Conservation (phyloP, 169 alveolate genomes). For the Cyclospora cayetanensis region DNA sequence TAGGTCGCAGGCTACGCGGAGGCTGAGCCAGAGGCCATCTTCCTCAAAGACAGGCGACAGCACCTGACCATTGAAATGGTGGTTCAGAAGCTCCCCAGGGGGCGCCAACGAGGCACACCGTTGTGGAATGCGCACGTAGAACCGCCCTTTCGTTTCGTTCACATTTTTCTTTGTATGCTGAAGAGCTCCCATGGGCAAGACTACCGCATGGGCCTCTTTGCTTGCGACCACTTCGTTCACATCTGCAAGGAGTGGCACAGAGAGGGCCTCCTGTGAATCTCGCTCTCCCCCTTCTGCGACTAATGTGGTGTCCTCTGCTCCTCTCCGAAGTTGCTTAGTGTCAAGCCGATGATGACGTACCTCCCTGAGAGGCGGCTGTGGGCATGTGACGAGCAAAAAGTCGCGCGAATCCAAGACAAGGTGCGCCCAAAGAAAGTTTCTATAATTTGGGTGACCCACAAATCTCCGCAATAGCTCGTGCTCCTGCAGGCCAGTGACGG, state of each 20-base stretch:
- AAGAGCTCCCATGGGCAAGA: background rate
- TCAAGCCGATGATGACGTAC: background rate
- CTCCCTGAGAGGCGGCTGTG: background rate
- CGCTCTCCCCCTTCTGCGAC: background rate
- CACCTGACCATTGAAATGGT: conserved; percentile 62
- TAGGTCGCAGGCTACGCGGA: conserved; percentile 41
- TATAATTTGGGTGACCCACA: background rate
- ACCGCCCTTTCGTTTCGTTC: background rate
- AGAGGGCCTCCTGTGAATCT: background rate
- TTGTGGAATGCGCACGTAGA: conserved; percentile 28
- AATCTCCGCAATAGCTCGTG: background rate
- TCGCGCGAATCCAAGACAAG: conserved; percentile 12
- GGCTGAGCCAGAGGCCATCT: background rate
- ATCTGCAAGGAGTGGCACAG: conserved; percentile 26
- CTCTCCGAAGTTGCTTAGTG: too few relatives aligned
- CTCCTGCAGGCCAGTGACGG: background rate
- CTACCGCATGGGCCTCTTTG: background rate
- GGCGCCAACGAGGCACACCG: conserved; percentile 52
- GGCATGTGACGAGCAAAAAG: background rate
- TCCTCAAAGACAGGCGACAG: conserved; percentile 45
- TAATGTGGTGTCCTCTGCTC: background rate
- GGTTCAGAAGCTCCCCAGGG: conserved; percentile 65
- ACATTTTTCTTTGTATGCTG: background rate
- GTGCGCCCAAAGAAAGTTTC: conserved; percentile 37
- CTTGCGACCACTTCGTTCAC: background rate